Evolutionary conservation across 2,329 filamentous ascomycete genomes (phyloP).

Genomic region (Neonectria punicea): DNA sequence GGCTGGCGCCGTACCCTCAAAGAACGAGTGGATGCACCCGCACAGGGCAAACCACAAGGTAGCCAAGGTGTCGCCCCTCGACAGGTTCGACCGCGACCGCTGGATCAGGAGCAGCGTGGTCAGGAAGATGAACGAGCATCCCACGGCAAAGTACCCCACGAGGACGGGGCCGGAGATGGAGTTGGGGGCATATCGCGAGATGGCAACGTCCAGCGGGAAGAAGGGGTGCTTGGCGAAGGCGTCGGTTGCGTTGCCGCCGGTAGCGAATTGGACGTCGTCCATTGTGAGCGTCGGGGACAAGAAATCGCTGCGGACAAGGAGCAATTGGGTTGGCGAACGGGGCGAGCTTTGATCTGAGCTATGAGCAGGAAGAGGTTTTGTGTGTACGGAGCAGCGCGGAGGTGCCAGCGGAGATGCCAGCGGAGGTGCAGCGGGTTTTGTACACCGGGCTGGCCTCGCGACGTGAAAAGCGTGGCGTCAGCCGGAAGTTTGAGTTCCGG

Average conservation of each 20-base stretch:
- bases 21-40: conserved; percentile 59
- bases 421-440: not conserved
- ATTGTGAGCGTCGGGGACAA: conserved; percentile 17
- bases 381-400: not conserved
- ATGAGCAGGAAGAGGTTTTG: not conserved
- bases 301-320: not conserved
- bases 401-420: too few relatives aligned
- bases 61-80: conserved; percentile 64
- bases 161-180: conserved; percentile 68
- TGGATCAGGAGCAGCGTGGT: conserved; percentile 65
- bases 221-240: conserved; percentile 68
- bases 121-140: conserved; percentile 66
- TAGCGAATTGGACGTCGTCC: conserved; percentile 21
- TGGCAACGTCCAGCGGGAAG: conserved; percentile 72
- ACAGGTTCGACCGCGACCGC: conserved; percentile 62
- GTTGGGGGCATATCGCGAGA: conserved; percentile 75
- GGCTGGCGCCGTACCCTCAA: conserved; percentile 49
- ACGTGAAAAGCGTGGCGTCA: not conserved
- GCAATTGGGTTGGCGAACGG: not conserved
- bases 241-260: conserved; percentile 24
- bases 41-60: conserved; percentile 83
- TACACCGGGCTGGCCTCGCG: not conserved
- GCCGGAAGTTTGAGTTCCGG: conserved; percentile 36
- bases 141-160: conserved; percentile 67
- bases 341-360: not conserved